Base-by-base conservation (phyloP, 2,329 filamentous ascomycete species). In the Stemphylium vesicarium region DNA sequence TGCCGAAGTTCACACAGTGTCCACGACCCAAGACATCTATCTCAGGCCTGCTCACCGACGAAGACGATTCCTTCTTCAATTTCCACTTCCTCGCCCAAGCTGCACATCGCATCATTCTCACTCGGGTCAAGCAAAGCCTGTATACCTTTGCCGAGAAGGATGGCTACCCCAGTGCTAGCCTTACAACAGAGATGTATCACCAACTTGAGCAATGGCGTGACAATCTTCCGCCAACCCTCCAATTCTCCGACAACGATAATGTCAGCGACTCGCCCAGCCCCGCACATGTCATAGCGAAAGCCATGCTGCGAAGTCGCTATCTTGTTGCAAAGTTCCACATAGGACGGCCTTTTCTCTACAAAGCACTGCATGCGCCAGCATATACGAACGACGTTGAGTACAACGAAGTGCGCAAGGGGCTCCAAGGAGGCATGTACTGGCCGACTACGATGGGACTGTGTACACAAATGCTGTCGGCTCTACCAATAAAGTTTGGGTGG, bases 71-170 rank as follows among this genome's bases (percentile, higher is more conserved):
- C 1, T 81, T 82, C 57, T 84, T 83, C 68, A 82, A 84, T 65
- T 84, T 84, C 53, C 82, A 84, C 59, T 84, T 84, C 57, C 77
- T 84, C 5, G 82, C 82, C 22, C 82, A 84, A 62, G 81, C 83
- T 32, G 82, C 82, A 6, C 81, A 84, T 63, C 79, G 82, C 40
- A 84, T 84, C 53, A 81, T 84, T 48, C 75, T 84, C 8, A 84
- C 80, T 1, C 79, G 82, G 6, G 79, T 84, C 24, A 79, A 81
- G 47, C 79, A 83, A 57, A 81, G 76, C 42, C 68, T 82, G 31
- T 82, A 82, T 62, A 79, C 77, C 43, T 82, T 81, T 64, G 79
- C 78, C 66, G 58, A 71, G 53, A 80, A 68, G 35, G 70, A 72
- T 22, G 61, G 61, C 2, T 68, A 66, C 60, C 81, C 81, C 3